Percentiles rank a stretch among this genome's conserved stretches.
These are phyloP conservation scores for Saccharomycopsis microspora DNA, from an alignment of 805 yeast species.

Conservation along the genomic window DNA sequence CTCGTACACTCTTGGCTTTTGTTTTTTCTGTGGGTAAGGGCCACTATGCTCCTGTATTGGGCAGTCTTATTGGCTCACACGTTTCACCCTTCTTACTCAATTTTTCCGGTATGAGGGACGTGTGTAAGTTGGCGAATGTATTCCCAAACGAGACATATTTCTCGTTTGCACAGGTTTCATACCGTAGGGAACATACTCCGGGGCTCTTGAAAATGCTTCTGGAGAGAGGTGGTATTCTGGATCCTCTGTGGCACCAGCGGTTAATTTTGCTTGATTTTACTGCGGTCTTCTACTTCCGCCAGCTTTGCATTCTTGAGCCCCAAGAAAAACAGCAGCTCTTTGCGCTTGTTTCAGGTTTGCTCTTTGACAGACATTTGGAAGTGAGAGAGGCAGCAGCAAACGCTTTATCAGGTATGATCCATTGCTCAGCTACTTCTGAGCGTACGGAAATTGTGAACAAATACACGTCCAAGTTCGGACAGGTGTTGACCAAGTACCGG, in stretches of 20 bases:
- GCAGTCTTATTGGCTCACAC: background rate
- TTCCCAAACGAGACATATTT: conserved; percentile 39
- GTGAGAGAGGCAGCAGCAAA: conserved; percentile 64
- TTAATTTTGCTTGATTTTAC: conserved; percentile 56
- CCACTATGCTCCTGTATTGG: conserved; percentile 36
- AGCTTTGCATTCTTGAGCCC: conserved; percentile 41
- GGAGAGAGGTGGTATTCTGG: conserved; percentile 23
- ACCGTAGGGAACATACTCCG: conserved; percentile 30
- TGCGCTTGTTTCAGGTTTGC: conserved; percentile 36
- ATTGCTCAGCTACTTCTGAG: conserved; percentile 37
- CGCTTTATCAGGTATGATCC: conserved; percentile 73
- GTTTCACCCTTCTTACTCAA: conserved; percentile 62
- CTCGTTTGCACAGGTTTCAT: conserved; percentile 36
- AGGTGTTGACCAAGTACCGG: conserved; percentile 26
- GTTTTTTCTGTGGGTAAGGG: conserved; percentile 42
- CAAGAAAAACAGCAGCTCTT: conserved; percentile 40
- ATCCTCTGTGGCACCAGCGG: conserved; percentile 49
- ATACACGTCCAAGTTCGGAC: conserved; percentile 34
- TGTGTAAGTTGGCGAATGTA: conserved; percentile 58
- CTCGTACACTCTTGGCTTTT: conserved; percentile 57
- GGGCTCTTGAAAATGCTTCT: conserved; percentile 34
- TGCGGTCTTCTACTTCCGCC: conserved; percentile 61
- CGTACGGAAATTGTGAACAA: conserved; percentile 26
- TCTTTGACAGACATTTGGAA: conserved; percentile 56
- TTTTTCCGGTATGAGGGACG: conserved; percentile 62